A percentile compares a stretch with the other conserved stretches of the same genome.
Evolutionary conservation across 495 filamentous ascomycete genomes (phyloP).

Genomic region (Sordaria brevicollis): DNA sequence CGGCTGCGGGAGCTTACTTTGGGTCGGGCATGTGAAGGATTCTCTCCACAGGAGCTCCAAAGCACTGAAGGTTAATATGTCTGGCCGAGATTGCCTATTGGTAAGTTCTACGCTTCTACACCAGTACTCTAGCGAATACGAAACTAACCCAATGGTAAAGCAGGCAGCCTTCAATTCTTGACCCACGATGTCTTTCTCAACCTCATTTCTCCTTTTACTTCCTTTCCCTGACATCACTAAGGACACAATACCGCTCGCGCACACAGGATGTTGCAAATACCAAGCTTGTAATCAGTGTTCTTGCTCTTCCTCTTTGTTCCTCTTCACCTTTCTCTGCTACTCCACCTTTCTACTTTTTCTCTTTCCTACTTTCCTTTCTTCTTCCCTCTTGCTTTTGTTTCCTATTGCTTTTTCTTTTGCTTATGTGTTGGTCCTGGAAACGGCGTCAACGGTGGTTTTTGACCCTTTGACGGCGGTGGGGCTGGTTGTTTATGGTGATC

Average conservation of each 20-base stretch:
- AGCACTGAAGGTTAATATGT: neutral
- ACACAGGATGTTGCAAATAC: neutral
- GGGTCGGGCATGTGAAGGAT: neutral
- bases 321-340: neutral
- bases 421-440: neutral
- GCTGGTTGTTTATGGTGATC: neutral
- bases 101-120: neutral
- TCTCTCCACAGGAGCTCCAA: neutral
- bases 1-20: neutral
- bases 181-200: neutral
- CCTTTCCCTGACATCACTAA: neutral
- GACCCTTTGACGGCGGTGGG: neutral
- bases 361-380: neutral
- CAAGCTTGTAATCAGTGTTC: neutral
- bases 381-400: conserved; percentile 25
- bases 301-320: neutral
- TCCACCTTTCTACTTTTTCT: neutral
- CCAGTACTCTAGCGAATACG: neutral
- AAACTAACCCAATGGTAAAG: neutral
- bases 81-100: neutral
- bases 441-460: neutral
- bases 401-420: conserved; percentile 25
- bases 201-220: neutral
- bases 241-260: neutral
- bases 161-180: neutral